Conservation (phyloP, 2,329 filamentous ascomycete genomes). For the Uncinocarpus reesii region DNA sequence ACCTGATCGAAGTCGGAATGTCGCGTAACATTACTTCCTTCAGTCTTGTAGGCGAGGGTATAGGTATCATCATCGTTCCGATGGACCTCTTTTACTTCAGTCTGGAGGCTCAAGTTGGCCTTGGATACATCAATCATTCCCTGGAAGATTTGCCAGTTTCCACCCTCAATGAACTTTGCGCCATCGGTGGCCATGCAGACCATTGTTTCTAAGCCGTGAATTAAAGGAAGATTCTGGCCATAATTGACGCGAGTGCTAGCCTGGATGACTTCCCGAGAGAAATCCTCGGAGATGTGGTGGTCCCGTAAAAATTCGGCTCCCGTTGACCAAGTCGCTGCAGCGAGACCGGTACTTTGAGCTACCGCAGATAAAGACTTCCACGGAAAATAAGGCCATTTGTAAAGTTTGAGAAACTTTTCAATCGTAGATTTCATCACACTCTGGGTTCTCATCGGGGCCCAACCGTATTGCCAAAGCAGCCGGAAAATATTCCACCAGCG, state of each 20-base stretch:
- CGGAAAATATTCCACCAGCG: constrained; percentile 73
- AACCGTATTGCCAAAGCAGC: constrained; percentile 75
- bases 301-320: constrained; percentile 61
- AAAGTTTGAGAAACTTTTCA: constrained; percentile 65
- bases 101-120: constrained; percentile 55
- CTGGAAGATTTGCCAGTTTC: constrained; percentile 94
- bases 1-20: constrained; percentile 58
- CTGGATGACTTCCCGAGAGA: constrained; percentile 74
- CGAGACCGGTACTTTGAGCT: constrained; percentile 57
- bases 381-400: constrained; percentile 71
- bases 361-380: constrained; percentile 65
- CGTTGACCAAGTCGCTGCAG: constrained; percentile 56
- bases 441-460: constrained; percentile 63
- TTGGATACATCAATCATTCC: constrained; percentile 59
- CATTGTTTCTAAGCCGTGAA: constrained; percentile 85
- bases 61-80: constrained; percentile 33
- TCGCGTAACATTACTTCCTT: constrained; percentile 17
- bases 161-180: constrained; percentile 65
- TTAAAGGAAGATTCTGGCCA: constrained; percentile 72
- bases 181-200: constrained; percentile 84
- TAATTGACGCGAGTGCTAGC: constrained; percentile 91
- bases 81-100: constrained; percentile 53
- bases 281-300: constrained; percentile 57
- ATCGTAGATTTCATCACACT: constrained; percentile 62
- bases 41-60: constrained; percentile 33